phyloP scores from a whole-genome alignment of 192 early-diverging fungal species.

The Entrophospora sp. region DNA sequence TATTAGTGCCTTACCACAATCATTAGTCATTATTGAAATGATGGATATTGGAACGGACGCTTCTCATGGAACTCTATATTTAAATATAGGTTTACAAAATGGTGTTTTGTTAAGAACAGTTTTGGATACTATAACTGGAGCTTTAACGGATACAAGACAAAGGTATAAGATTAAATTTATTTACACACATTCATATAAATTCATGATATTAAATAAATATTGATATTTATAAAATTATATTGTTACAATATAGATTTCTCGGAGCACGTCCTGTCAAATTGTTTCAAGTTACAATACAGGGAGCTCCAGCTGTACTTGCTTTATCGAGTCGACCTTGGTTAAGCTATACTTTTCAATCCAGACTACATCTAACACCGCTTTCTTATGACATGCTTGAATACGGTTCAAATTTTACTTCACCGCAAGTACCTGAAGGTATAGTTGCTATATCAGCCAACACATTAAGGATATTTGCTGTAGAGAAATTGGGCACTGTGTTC shows the following conservation, averaged over 20 bases:
- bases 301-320: slow-evolving; percentile 68
- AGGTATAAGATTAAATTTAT: background rate
- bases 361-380: slow-evolving; percentile 72
- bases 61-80: slow-evolving; percentile 54
- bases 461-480: slow-evolving; percentile 76
- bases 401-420: slow-evolving; percentile 73
- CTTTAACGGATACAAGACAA: slow-evolving; percentile 66
- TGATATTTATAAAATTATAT: too few relatives aligned
- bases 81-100: slow-evolving; percentile 84
- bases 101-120: slow-evolving; percentile 82
- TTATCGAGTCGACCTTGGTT: slow-evolving; percentile 85
- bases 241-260: slow-evolving; percentile 57
- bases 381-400: slow-evolving; percentile 78
- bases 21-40: slow-evolving; percentile 77
- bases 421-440: slow-evolving; percentile 81
- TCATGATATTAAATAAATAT: background rate
- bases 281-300: slow-evolving; percentile 57
- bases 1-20: slow-evolving; percentile 53
- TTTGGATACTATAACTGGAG: slow-evolving; percentile 76
- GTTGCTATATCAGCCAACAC: slow-evolving; percentile 81
- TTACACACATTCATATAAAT: too few relatives aligned
- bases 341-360: slow-evolving; percentile 65
- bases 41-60: slow-evolving; percentile 56
- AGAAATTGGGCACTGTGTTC: slow-evolving; percentile 71
- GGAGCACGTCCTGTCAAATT: slow-evolving; percentile 81